A percentile compares a stretch with the other conserved stretches of the same genome.
phyloP scores from a whole-genome alignment of 2,329 filamentous ascomycete genomes.

The Raffaelea albimanens region DNA sequence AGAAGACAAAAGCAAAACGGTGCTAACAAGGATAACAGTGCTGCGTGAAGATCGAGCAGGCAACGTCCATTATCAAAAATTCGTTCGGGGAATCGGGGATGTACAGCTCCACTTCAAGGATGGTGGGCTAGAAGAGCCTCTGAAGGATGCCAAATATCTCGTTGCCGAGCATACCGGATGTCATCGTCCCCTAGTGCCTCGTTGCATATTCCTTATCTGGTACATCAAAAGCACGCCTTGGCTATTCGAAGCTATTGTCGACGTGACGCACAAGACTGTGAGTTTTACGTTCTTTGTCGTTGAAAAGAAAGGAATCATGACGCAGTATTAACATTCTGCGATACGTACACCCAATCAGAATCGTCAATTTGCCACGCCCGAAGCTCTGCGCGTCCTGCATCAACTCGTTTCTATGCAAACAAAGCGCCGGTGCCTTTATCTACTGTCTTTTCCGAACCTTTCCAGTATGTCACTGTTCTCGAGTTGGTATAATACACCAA shows the following conservation, averaged over 20 bases:
- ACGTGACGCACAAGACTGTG: constrained; percentile 39
- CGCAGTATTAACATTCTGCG: too few relatives aligned
- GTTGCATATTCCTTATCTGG: background rate
- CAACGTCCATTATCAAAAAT: constrained; percentile 37
- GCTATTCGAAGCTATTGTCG: constrained; percentile 47
- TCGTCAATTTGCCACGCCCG: too few relatives aligned
- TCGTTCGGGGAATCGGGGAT: constrained; percentile 42
- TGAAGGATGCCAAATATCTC: constrained; percentile 1
- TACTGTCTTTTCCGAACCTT: too few relatives aligned
- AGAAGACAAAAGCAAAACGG: too few relatives aligned
- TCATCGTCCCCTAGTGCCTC: background rate
- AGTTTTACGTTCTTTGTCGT: too few relatives aligned
- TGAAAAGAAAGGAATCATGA: too few relatives aligned
- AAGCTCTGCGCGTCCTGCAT: too few relatives aligned
- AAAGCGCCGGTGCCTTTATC: too few relatives aligned
- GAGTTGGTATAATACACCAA: constrained; percentile 21
- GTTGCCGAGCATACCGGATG: background rate
- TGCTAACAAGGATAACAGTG: too few relatives aligned
- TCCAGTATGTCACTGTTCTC: background rate
- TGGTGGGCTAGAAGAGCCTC: background rate
- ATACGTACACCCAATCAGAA: too few relatives aligned
- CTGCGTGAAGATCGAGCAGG: constrained; percentile 46
- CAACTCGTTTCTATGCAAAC: too few relatives aligned
- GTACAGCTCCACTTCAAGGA: constrained; percentile 26
- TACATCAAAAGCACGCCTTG: constrained; percentile 32